Conservation (phyloP, 2,329 filamentous ascomycete genomes). For the Curvularia eragrostidis region DNA sequence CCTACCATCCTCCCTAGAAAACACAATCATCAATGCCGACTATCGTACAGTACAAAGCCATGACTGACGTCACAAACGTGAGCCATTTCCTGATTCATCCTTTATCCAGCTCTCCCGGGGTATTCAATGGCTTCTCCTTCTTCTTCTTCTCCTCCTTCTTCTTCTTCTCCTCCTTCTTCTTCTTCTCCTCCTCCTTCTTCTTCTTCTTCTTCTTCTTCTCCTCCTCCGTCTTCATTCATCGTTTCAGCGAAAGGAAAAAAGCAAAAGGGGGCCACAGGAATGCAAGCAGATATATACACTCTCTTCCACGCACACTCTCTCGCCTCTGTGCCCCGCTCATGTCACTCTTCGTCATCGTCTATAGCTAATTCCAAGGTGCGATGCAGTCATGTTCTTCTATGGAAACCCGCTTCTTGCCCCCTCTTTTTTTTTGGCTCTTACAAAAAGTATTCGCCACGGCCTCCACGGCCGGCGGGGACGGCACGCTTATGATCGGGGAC, state of each 20-base stretch:
- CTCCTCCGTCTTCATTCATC: background rate
- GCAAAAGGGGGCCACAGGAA: background rate
- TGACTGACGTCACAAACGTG: background rate
- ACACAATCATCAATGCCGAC: background rate
- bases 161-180: too few species aligned
- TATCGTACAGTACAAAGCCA: constrained; percentile 4
- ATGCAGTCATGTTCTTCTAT: background rate
- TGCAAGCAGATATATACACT: background rate
- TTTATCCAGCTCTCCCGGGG: background rate
- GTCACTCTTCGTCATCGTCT: background rate
- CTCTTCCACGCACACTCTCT: background rate
- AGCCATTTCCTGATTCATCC: background rate
- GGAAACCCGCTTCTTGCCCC: background rate
- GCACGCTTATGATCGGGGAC: constrained; percentile 86
- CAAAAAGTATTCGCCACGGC: constrained; percentile 60
- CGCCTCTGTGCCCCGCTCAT: background rate
- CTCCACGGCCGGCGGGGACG: constrained; percentile 69
- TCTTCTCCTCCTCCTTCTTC: background rate
- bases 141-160: too few species aligned
- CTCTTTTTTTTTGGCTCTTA: constrained; percentile 33
- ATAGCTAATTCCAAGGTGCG: background rate
- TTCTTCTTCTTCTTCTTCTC: background rate
- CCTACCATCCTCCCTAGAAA: background rate
- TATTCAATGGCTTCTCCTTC: background rate
- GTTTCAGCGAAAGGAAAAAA: background rate